These are phyloP conservation scores for Plasmodium blacklocki DNA, from an alignment of 169 alveolate species.

Conservation along the genomic window DNA sequence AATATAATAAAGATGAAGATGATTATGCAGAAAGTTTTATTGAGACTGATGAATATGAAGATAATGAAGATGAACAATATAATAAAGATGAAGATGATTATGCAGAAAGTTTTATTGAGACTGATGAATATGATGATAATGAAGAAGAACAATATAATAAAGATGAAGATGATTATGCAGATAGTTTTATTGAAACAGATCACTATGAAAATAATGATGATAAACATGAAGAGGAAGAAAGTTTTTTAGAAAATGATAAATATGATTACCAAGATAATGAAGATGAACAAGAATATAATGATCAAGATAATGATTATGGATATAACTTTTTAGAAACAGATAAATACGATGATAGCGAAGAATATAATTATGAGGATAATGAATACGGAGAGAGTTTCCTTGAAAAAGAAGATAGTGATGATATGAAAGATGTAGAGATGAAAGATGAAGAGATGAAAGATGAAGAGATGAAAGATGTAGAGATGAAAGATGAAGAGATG, in stretches of 20 bases:
- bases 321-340: slow-evolving; percentile 46
- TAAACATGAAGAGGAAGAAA: slow-evolving; percentile 6
- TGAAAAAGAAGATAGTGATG: slow-evolving; percentile 24
- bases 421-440: not conserved
- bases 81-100: slow-evolving; percentile 7
- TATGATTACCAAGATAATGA: not conserved
- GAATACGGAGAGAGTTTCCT: slow-evolving; percentile 38
- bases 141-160: not conserved
- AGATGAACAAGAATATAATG: slow-evolving; percentile 5
- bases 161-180: slow-evolving; percentile 12
- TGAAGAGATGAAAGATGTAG: slow-evolving; percentile 1
- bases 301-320: slow-evolving; percentile 8
- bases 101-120: slow-evolving; percentile 26
- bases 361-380: slow-evolving; percentile 9
- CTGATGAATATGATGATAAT: not conserved
- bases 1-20: not conserved
- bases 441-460: too few relatives aligned
- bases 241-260: slow-evolving; percentile 35
- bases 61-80: slow-evolving; percentile 2
- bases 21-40: slow-evolving; percentile 22
- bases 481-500: not conserved
- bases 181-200: not conserved
- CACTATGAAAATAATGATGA: not conserved
- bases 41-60: slow-evolving; percentile 15
- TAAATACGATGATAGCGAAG: slow-evolving; percentile 32